phyloP scores from a whole-genome alignment of 495 filamentous ascomycete species.

The Penicillium maclennaniae region DNA sequence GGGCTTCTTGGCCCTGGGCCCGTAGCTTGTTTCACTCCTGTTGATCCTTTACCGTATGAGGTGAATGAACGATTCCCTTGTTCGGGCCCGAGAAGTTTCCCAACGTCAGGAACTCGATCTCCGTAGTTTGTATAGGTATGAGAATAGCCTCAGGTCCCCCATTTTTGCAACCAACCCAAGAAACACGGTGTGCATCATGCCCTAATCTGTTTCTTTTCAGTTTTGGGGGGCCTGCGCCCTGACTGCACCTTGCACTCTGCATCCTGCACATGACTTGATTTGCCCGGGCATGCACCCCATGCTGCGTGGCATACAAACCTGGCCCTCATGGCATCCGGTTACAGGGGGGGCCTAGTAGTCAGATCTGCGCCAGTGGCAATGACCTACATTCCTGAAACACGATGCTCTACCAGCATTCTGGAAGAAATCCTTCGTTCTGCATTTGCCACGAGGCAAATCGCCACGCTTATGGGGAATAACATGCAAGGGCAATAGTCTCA shows the following conservation, averaged over 20 bases:
- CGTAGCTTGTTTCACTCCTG: constrained; percentile 22
- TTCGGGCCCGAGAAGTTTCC: not conserved
- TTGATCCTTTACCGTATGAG: constrained; percentile 16
- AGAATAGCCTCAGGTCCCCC: not conserved
- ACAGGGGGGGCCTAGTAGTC: not conserved
- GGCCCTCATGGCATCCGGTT: not conserved
- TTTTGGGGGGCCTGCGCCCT: not conserved
- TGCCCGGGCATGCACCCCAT: not conserved
- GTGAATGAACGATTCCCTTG: constrained; percentile 6
- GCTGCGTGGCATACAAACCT: not conserved
- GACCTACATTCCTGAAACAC: constrained; percentile 1
- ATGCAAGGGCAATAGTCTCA: constrained; percentile 1
- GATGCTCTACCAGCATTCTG: constrained; percentile 9
- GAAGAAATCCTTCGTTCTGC: constrained; percentile 12
- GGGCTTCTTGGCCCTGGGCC: constrained; percentile 6
- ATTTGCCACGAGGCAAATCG: not conserved
- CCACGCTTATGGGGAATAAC: not conserved
- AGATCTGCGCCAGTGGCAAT: not conserved
- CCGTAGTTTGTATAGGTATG: not conserved
- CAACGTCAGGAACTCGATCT: not conserved
- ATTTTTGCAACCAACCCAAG: not conserved
- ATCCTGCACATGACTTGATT: not conserved
- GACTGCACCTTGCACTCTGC: not conserved
- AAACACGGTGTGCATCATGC: not conserved
- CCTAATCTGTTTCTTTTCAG: not conserved